A percentile compares a stretch with the other conserved stretches of the same genome.
Conservation (phyloP, 495 filamentous ascomycete genomes). For the Mytilinidion resinicola region DNA sequence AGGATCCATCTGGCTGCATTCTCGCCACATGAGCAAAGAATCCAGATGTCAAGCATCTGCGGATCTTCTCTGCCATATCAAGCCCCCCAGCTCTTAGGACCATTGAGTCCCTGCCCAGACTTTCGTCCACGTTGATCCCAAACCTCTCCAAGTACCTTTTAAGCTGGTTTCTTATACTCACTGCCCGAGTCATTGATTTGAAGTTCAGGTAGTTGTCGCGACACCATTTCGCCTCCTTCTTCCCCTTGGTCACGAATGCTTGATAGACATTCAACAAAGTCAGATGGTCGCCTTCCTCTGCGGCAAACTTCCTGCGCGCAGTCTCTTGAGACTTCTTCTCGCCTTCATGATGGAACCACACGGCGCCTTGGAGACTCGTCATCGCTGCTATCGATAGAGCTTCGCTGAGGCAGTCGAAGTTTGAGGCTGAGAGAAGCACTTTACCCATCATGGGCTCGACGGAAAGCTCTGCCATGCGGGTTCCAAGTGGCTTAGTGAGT, state of each 20-base stretch:
- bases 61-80: slow-evolving; percentile 64
- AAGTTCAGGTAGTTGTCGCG: slow-evolving; percentile 81
- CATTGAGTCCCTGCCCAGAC: slow-evolving; percentile 30
- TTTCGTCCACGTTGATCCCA: slow-evolving; percentile 64
- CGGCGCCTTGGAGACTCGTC: slow-evolving; percentile 74
- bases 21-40: slow-evolving; percentile 94
- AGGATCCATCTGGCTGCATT: slow-evolving; percentile 93
- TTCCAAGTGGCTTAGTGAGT: slow-evolving; percentile 79
- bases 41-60: slow-evolving; percentile 79
- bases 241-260: slow-evolving; percentile 77
- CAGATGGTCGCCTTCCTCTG: slow-evolving; percentile 91
- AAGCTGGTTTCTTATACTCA: slow-evolving; percentile 80
- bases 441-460: slow-evolving; percentile 97
- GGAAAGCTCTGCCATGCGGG: slow-evolving; percentile 89
- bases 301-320: slow-evolving; percentile 75
- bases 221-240: slow-evolving; percentile 82
- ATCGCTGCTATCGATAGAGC: slow-evolving; percentile 91
- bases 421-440: slow-evolving; percentile 69
- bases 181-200: slow-evolving; percentile 71
- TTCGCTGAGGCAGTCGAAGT: slow-evolving; percentile 74
- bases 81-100: slow-evolving; percentile 33
- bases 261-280: slow-evolving; percentile 93
- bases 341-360: slow-evolving; percentile 76
- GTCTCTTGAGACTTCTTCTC: slow-evolving; percentile 67
- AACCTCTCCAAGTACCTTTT: slow-evolving; percentile 84